Conservation (phyloP, 2,329 filamentous ascomycete genomes). For the Hypoxylon sp. region DNA sequence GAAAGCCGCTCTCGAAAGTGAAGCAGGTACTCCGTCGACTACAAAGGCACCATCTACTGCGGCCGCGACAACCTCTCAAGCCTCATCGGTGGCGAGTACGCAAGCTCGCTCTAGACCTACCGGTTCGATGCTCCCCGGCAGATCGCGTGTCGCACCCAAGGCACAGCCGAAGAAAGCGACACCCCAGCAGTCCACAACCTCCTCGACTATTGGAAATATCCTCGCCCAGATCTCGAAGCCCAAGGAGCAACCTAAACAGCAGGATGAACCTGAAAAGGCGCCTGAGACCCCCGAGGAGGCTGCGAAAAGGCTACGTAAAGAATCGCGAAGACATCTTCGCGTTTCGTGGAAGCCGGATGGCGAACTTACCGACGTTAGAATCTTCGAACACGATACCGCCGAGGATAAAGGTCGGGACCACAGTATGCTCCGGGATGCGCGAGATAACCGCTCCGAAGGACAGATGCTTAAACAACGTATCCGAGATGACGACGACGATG, state of each 20-base stretch:
- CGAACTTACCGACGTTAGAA: conserved; percentile 75
- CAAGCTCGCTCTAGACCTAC: conserved; percentile 49
- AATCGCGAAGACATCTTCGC: conserved; percentile 77
- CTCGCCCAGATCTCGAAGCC: conserved; percentile 67
- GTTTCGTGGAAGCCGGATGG: conserved; percentile 80
- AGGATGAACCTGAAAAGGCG: conserved; percentile 62
- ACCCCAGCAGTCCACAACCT: conserved; percentile 53
- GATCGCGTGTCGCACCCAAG: conserved; percentile 63
- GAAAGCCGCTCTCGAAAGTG: conserved; percentile 57
- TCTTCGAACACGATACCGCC: conserved; percentile 79
- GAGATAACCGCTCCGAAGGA: conserved; percentile 80
- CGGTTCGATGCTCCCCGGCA: conserved; percentile 62
- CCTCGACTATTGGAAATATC: conserved; percentile 69
- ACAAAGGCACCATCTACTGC: conserved; percentile 49
- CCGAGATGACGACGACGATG: conserved; percentile 68
- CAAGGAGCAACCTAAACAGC: conserved; percentile 64
- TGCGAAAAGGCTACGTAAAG: conserved; percentile 78
- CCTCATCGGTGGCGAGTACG: conserved; percentile 38
- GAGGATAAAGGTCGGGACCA: conserved; percentile 78
- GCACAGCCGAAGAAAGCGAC: conserved; percentile 58
- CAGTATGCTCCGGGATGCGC: conserved; percentile 79
- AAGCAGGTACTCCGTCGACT: conserved; percentile 53
- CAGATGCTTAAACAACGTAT: conserved; percentile 74
- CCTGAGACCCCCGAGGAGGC: conserved; percentile 78
- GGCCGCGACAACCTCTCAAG: conserved; percentile 17